Evolutionary conservation across 768 basidiomycete species (phyloP).

Genomic region (Tubosaeta sp.): DNA sequence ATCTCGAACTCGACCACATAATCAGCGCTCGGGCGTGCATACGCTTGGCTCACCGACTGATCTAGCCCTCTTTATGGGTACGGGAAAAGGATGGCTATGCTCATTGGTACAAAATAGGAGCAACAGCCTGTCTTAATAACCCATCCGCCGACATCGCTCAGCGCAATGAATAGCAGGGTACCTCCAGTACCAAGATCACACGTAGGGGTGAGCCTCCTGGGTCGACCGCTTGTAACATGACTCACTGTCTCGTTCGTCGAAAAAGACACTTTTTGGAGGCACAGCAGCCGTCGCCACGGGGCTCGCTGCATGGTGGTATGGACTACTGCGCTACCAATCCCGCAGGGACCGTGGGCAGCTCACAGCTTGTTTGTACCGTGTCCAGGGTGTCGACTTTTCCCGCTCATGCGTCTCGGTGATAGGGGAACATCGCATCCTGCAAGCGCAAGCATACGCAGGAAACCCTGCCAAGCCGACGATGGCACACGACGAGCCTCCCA

Average conservation of each 20-base stretch:
- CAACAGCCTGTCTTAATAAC: no score
- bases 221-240: background rate
- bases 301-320: conserved; percentile 20
- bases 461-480: conserved; percentile 17
- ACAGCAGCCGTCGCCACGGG: conserved; percentile 17
- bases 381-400: no score
- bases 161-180: background rate
- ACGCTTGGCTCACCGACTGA: no score
- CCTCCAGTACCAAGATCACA: conserved; percentile 12
- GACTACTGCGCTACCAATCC: conserved; percentile 15
- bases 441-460: conserved; percentile 15
- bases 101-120: no score
- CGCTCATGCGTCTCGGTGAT: background rate
- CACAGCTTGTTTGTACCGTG: conserved; percentile 14
- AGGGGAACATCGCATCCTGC: conserved; percentile 28
- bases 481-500: background rate
- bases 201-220: conserved; percentile 2
- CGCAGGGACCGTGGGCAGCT: conserved; percentile 16
- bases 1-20: no score
- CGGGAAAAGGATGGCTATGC: no score
- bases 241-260: background rate
- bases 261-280: conserved; percentile 27
- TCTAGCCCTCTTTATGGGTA: no score
- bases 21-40: no score
- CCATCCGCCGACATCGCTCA: background rate